Base-by-base conservation (phyloP, 495 filamentous ascomycete species). In the Aspergillus conjunctus region DNA sequence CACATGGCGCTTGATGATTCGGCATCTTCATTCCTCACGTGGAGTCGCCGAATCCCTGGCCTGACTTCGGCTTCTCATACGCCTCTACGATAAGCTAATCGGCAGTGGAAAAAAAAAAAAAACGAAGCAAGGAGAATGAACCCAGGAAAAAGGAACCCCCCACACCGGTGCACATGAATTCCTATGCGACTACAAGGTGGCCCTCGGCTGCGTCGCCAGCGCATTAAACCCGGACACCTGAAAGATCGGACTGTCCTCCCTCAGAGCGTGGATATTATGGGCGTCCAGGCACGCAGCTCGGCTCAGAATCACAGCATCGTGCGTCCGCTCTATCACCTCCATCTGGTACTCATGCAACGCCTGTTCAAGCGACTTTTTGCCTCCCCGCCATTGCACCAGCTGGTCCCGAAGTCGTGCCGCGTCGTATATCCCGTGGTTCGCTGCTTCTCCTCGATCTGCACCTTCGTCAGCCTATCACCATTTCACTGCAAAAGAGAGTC, bases 191-290 rank as follows among this genome's bases (percentile, higher is more conserved):
- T 33, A 52, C 30, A 52, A 34, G 5, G 50, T 32, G 33, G 50
- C 50, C 50, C 30, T 52, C n/a, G n/a, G n/a, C 50, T 31, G 30
- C 50, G 26, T 33, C 50, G 30, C 50, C 50, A 33, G 14, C 7
- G 50, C 50, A 52, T 52, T 52, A n/a, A 52, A 52, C 26, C 50
- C 50, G 0, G 21, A 52, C 21, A 52, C 50, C 50, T 52, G 50
- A 18, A 52, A 52, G 50, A 52, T 52, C 1, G 50, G 22, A 34
- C 50, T 52, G 4, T 52, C 50, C 10, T 52, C 50, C 8, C 14
- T 12, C 6, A 52, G 26, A 7, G 22, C 15, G 7, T 30, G 31
- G 7, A 52, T 33, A 52, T 52, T 26, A 33, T 52, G 50, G 9
- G 50, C 50, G 7, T 52, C 50, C 21, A 52, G 50, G 14, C 50